phyloP scores from a whole-genome alignment of 75 land plant genomes.

The Pinus taeda region DNA sequence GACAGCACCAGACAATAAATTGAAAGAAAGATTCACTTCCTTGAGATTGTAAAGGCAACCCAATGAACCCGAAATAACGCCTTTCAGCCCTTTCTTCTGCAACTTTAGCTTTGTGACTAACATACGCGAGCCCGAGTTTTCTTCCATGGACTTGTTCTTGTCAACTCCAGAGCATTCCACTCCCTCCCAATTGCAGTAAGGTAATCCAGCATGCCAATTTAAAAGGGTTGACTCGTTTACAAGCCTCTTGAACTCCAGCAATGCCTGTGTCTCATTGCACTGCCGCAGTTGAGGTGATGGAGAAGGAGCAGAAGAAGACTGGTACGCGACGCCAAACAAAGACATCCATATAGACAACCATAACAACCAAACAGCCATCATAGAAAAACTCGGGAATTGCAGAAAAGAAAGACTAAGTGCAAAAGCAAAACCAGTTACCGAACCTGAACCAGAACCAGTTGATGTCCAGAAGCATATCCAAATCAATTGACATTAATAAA shows the following conservation, averaged over 20 bases:
- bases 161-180: constrained; percentile 10
- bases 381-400: background rate
- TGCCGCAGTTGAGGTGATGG: background rate
- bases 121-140: background rate
- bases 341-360: background rate
- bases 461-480: background rate
- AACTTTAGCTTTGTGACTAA: constrained; percentile 17
- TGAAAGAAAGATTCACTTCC: constrained; percentile 35
- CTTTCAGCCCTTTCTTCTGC: constrained; percentile 15
- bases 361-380: background rate
- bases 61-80: constrained; percentile 19
- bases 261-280: constrained; percentile 1
- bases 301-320: background rate
- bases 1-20: constrained; percentile 18
- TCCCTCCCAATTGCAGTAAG: constrained; percentile 32
- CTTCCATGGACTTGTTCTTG: background rate
- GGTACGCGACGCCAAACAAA: background rate
- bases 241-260: background rate
- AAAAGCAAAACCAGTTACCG: background rate
- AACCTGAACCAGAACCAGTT: background rate
- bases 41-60: constrained; percentile 24
- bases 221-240: background rate
- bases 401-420: background rate
- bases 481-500: background rate
- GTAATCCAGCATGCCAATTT: background rate